These are phyloP conservation scores for Vitis hybrid DNA, from an alignment of 177 flowering plant genomes.

Conservation along the genomic window DNA sequence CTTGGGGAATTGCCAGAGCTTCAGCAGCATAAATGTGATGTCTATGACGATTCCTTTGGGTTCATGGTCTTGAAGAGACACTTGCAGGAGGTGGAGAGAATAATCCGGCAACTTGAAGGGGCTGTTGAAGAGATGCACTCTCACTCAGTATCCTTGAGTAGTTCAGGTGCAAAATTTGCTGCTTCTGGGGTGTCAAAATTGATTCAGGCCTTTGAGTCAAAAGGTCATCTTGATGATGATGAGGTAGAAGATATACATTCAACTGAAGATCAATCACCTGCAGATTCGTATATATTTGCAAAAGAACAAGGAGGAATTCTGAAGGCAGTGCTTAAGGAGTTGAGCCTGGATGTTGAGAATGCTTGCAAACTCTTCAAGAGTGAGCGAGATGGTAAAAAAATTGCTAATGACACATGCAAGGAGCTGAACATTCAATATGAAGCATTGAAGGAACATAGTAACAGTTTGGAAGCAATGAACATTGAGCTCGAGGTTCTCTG, in stretches of 20 bases:
- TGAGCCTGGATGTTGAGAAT: slow-evolving; percentile 44
- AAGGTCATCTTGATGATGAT: slow-evolving; percentile 52
- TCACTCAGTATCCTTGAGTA: slow-evolving; percentile 41
- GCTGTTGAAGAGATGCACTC: slow-evolving; percentile 58
- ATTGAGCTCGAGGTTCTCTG: slow-evolving; percentile 54
- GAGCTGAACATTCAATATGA: slow-evolving; percentile 33
- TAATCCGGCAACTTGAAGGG: slow-evolving; percentile 62
- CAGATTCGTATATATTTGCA: slow-evolving; percentile 36
- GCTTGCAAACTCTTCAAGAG: slow-evolving; percentile 32
- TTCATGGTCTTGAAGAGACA: slow-evolving; percentile 37
- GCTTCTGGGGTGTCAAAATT: slow-evolving; percentile 66
- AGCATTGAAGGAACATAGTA: slow-evolving; percentile 28
- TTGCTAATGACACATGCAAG: slow-evolving; percentile 26
- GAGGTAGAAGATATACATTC: slow-evolving; percentile 33
- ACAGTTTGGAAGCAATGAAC: slow-evolving; percentile 36
- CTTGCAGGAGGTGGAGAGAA: slow-evolving; percentile 49
- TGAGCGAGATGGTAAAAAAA: slow-evolving; percentile 30
- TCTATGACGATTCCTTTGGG: slow-evolving; percentile 36
- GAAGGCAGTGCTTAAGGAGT: slow-evolving; percentile 44
- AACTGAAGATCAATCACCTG: slow-evolving; percentile 30
- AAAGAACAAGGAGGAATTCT: slow-evolving; percentile 43
- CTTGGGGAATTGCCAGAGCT: slow-evolving; percentile 11
- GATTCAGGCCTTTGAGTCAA: slow-evolving; percentile 90
- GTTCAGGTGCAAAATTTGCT: slow-evolving; percentile 38
- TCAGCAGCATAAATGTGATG: slow-evolving; percentile 25